These are phyloP conservation scores for Pichia exigua DNA, from an alignment of 805 yeast genomes.

Conservation along the genomic window DNA sequence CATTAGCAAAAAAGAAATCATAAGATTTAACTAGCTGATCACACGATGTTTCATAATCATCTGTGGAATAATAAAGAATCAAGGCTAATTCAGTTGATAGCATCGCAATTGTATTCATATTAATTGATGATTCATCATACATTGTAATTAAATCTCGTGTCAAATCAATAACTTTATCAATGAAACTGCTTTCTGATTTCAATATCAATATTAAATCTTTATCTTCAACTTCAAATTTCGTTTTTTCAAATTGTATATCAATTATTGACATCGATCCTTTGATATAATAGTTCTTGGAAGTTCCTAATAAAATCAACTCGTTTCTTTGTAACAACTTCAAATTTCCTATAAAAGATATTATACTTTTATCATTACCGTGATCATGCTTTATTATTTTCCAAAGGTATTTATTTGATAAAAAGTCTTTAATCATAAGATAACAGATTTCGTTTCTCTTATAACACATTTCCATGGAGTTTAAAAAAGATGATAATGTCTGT, in stretches of 20 bases:
- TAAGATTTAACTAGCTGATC: conserved; percentile 61
- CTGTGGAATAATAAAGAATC: conserved; percentile 38
- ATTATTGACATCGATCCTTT: conserved; percentile 23
- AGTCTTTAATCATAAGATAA: conserved; percentile 35
- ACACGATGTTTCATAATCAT: conserved; percentile 53
- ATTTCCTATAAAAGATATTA: conserved; percentile 33
- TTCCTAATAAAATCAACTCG: conserved; percentile 31
- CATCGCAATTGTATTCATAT: conserved; percentile 62
- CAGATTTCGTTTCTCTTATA: conserved; percentile 34
- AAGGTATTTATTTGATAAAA: conserved; percentile 20
- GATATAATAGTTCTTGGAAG: conserved; percentile 22
- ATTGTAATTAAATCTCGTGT: conserved; percentile 52
- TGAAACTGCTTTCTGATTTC: conserved; percentile 29
- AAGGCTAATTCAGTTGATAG: conserved; percentile 75
- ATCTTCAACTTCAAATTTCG: conserved; percentile 10
- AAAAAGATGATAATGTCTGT: conserved; percentile 18
- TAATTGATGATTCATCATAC: conserved; percentile 39
- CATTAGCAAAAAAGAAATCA: conserved; percentile 54
- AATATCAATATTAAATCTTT: conserved; percentile 22
- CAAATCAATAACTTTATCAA: conserved; percentile 36
- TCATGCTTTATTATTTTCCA: conserved; percentile 16
- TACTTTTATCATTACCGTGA: conserved; percentile 14
- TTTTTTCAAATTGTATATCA: neutral
- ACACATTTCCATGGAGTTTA: conserved; percentile 19
- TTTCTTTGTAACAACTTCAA: conserved; percentile 41